These are phyloP conservation scores for Musa balbisiana DNA, from an alignment of 202 grass and related monocot genomes.

Conservation along the genomic window DNA sequence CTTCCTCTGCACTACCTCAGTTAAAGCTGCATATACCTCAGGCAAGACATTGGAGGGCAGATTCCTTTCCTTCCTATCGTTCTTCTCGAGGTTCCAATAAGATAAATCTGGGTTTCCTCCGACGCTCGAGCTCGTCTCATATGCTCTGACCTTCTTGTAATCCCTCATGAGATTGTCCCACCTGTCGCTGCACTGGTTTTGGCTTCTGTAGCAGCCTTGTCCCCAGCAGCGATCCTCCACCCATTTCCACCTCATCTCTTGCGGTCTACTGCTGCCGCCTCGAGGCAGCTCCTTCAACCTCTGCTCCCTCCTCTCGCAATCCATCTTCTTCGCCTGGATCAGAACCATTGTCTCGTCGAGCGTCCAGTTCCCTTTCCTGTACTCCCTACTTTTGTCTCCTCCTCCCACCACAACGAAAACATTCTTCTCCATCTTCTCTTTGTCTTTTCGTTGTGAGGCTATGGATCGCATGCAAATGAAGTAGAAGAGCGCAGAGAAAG, in stretches of 20 bases:
- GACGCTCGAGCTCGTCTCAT: slow-evolving; percentile 1
- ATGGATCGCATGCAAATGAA: background rate
- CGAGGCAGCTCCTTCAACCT: background rate
- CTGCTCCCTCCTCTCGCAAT: slow-evolving; percentile 20
- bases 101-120: background rate
- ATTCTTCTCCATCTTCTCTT: background rate
- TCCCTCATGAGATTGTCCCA: slow-evolving; percentile 34
- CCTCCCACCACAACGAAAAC: background rate
- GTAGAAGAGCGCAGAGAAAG: background rate
- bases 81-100: slow-evolving; percentile 24
- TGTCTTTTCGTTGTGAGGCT: background rate
- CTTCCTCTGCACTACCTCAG: slow-evolving; percentile 11
- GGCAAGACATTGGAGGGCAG: slow-evolving; percentile 24
- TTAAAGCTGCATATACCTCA: slow-evolving; percentile 23
- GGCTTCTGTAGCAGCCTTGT: slow-evolving; percentile 22
- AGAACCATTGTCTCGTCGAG: slow-evolving; percentile 23
- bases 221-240: slow-evolving; percentile 28
- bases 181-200: slow-evolving; percentile 30
- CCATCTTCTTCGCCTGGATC: slow-evolving; percentile 27
- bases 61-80: slow-evolving; percentile 18
- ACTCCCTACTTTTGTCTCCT: slow-evolving; percentile 13
- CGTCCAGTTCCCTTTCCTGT: slow-evolving; percentile 26
- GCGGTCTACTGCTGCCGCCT: background rate
- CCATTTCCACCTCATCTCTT: slow-evolving; percentile 29
- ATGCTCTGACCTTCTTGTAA: slow-evolving; percentile 27